Base-by-base conservation (phyloP, 306 rosid species). In the Cyamopsis tetragonoloba region DNA sequence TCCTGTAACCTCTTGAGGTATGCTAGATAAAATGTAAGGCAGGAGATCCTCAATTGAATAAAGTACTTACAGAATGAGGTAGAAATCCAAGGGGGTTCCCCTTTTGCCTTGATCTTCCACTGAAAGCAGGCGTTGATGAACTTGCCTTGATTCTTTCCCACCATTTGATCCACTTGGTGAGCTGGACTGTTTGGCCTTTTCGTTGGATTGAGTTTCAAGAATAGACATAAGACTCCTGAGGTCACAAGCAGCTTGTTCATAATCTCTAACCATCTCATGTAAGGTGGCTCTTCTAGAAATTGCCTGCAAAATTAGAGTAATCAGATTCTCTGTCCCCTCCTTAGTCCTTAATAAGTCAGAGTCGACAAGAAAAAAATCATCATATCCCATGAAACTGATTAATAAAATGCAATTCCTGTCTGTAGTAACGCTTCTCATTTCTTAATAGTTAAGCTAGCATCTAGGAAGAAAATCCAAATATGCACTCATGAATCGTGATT, bases 231-330 rank as follows among this genome's bases (percentile, higher is more conserved):
- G 83, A 77, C 79, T 90, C 72, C 72, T 82, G 70, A 88, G 91
- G 78, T 88, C 96, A 68, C 74, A 78, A 68, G 95, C 83, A 14
- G 91, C 95, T 76, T 86, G 86, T 56, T 75, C 86, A 65, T 87
- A 84, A 59, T 93, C 97, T 74, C 95, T 81, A 49, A 93, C 89
- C 91, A 71, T 86, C 78, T 89, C 96, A 68, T 89, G 86, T 62
- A 93, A 77, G 73, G 86, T 81, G 32, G 96, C 98, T 77, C 98
- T 87, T 86, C 96, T 87, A 66, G 96, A 86, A 75, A 92, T 80
- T 51, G 97, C 97, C 98, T 93, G 81, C 55, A 78, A 30, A 53
- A 58, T 19, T 7, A 64, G 35, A 68, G 55, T 47, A 64, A 56
- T 77, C 44, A 78, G 77, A 65, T 60, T 43, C 51, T 63, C 53